Evolutionary conservation across 176 grass and related monocot genomes (phyloP).

Genomic region (Dactylis glomerata): DNA sequence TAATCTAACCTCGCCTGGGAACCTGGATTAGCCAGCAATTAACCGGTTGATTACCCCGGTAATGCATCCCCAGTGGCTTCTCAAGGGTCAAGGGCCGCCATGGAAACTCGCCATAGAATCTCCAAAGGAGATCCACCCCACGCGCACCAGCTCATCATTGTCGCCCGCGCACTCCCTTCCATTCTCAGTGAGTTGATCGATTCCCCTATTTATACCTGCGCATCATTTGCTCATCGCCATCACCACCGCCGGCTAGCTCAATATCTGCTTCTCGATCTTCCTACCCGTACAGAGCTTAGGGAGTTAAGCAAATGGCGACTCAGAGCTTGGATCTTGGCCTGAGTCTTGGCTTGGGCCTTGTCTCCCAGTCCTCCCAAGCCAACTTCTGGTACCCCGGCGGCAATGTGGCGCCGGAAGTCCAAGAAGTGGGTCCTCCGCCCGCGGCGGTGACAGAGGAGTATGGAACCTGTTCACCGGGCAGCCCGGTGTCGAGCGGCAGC

Average conservation of each 20-base stretch:
- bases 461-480: slow-evolving; percentile 49
- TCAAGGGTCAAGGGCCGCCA: slow-evolving; percentile 44
- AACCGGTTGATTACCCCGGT: slow-evolving; percentile 2
- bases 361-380: background rate
- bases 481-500: slow-evolving; percentile 66
- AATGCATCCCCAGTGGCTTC: slow-evolving; percentile 5
- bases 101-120: slow-evolving; percentile 17
- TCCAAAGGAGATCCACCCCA: slow-evolving; percentile 47
- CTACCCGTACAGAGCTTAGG: background rate
- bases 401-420: background rate
- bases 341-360: slow-evolving; percentile 51
- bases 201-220: slow-evolving; percentile 46
- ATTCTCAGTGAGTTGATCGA: background rate
- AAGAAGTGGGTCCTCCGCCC: slow-evolving; percentile 23
- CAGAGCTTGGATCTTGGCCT: slow-evolving; percentile 60
- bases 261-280: background rate
- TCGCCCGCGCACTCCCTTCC: slow-evolving; percentile 27
- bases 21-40: slow-evolving; percentile 33
- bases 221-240: slow-evolving; percentile 42
- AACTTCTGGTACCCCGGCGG: slow-evolving; percentile 29
- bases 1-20: slow-evolving; percentile 40
- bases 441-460: slow-evolving; percentile 31
- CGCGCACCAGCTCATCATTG: slow-evolving; percentile 78
- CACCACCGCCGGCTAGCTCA: background rate
- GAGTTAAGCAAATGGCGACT: slow-evolving; percentile 32